These are phyloP conservation scores for Lipomyces starkeyi DNA, from an alignment of 805 yeast genomes.

Conservation along the genomic window DNA sequence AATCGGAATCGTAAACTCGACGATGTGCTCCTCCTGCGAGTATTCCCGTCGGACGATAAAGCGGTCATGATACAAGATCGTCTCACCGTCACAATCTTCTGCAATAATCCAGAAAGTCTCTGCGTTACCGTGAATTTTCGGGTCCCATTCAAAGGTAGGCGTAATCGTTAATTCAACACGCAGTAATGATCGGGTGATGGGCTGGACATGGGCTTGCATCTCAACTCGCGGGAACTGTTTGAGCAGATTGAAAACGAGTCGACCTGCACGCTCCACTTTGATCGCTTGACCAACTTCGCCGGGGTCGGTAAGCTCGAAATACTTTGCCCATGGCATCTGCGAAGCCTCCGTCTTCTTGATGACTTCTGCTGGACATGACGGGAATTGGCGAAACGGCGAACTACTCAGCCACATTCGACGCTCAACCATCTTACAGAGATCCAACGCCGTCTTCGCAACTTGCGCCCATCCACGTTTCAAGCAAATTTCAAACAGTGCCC, in stretches of 20 bases:
- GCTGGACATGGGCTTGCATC: conserved; percentile 68
- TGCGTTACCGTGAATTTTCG: conserved; percentile 61
- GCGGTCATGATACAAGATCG: conserved; percentile 63
- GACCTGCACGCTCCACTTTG: conserved; percentile 71
- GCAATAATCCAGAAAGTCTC: conserved; percentile 74
- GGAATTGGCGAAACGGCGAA: conserved; percentile 86
- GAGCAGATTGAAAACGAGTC: conserved; percentile 57
- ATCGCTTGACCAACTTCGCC: conserved; percentile 85
- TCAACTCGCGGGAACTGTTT: conserved; percentile 74
- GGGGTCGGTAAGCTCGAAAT: conserved; percentile 66
- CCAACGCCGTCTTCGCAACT: conserved; percentile 61
- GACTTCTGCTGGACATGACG: conserved; percentile 70
- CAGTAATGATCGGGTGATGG: conserved; percentile 73
- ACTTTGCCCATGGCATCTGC: conserved; percentile 80
- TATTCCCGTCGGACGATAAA: conserved; percentile 59
- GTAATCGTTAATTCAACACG: conserved; percentile 67
- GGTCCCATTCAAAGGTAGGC: conserved; percentile 84
- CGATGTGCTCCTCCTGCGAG: conserved; percentile 58
- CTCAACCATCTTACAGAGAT: conserved; percentile 80
- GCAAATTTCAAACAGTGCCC: conserved; percentile 85
- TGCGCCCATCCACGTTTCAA: conserved; percentile 73
- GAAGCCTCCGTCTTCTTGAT: conserved; percentile 79
- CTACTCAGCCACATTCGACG: conserved; percentile 81
- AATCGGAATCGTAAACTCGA: conserved; percentile 71
- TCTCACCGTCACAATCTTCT: conserved; percentile 85